A percentile compares a stretch with the other conserved stretches of the same genome.
These are phyloP conservation scores for Coemansia sp. DNA, from an alignment of 192 early-diverging fungal genomes.

Conservation along the genomic window DNA sequence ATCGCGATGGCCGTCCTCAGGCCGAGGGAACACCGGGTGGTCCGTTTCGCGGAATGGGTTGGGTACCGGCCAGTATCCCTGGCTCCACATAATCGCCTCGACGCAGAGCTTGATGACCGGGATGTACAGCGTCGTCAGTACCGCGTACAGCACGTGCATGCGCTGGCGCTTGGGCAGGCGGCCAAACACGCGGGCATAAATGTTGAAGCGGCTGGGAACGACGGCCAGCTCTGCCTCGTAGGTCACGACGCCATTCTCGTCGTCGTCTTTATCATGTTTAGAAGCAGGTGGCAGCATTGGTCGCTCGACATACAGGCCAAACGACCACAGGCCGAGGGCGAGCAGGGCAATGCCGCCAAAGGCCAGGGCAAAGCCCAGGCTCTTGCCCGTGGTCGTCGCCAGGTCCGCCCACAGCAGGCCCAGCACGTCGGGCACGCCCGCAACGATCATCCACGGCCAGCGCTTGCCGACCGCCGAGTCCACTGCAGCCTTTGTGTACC, in stretches of 20 bases:
- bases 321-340: conserved; percentile 38
- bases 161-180: conserved; percentile 37
- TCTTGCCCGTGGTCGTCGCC: conserved; percentile 47
- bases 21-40: conserved; percentile 21
- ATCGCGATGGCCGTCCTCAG: conserved; percentile 21
- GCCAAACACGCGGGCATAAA: conserved; percentile 40
- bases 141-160: conserved; percentile 41
- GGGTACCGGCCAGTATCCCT: conserved; percentile 55
- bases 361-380: conserved; percentile 44
- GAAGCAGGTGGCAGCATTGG: conserved; percentile 25
- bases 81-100: conserved; percentile 56
- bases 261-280: background rate
- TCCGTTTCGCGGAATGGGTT: conserved; percentile 53
- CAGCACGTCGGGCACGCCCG: conserved; percentile 38
- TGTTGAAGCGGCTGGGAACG: conserved; percentile 30
- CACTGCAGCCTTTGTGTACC: conserved; percentile 29
- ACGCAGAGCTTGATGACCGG: conserved; percentile 55
- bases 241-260: conserved; percentile 20
- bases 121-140: conserved; percentile 57
- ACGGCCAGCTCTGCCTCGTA: conserved; percentile 41
- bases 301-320: conserved; percentile 40
- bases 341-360: conserved; percentile 27
- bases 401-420: conserved; percentile 55
- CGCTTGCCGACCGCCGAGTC: conserved; percentile 36
- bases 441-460: conserved; percentile 46